phyloP scores from a whole-genome alignment of 1,284 basidiomycete genomes.

The Flammula alnicola region DNA sequence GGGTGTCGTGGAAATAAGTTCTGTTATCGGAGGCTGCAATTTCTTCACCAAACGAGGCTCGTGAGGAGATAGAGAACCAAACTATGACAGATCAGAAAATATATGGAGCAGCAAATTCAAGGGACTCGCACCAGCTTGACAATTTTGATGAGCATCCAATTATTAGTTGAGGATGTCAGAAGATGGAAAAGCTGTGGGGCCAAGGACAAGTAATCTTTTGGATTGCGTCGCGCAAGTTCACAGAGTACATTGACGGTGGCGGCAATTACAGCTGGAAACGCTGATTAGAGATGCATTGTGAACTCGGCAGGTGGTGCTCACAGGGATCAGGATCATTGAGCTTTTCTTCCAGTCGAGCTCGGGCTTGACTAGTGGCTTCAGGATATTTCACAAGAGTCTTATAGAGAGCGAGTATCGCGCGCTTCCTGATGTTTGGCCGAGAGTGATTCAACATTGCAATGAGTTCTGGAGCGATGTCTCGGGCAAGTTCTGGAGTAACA shows the following conservation, averaged over 20 bases:
- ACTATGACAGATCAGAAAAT: conserved; percentile 52
- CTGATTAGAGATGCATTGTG: conserved; percentile 5
- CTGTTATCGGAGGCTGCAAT: conserved; percentile 90
- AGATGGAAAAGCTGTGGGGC: conserved; percentile 95
- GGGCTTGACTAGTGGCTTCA: conserved; percentile 70
- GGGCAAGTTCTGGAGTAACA: conserved; percentile 85
- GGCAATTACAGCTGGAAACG: conserved; percentile 77
- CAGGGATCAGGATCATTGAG: conserved; percentile 86
- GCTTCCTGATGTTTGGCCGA: conserved; percentile 85
- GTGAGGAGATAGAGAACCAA: conserved; percentile 87
- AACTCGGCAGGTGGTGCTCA: conserved; percentile 36
- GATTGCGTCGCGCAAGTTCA: conserved; percentile 85
- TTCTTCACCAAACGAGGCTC: conserved; percentile 95
- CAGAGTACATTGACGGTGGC: conserved; percentile 95
- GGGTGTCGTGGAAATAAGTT: conserved; percentile 93
- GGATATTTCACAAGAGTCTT: conserved; percentile 82
- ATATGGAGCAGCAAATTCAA: conserved; percentile 1
- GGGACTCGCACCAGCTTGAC: conserved; percentile 80
- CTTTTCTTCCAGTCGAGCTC: conserved; percentile 79
- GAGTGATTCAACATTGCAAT: conserved; percentile 92
- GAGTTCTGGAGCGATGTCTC: conserved; percentile 88
- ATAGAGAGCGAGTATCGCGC: conserved; percentile 84
- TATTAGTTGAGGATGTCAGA: conserved; percentile 94
- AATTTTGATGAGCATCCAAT: conserved; percentile 99
- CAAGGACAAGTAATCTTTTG: conserved; percentile 79